Conservation (phyloP, 208 protist genomes). For the Trypanosoma brucei region DNA sequence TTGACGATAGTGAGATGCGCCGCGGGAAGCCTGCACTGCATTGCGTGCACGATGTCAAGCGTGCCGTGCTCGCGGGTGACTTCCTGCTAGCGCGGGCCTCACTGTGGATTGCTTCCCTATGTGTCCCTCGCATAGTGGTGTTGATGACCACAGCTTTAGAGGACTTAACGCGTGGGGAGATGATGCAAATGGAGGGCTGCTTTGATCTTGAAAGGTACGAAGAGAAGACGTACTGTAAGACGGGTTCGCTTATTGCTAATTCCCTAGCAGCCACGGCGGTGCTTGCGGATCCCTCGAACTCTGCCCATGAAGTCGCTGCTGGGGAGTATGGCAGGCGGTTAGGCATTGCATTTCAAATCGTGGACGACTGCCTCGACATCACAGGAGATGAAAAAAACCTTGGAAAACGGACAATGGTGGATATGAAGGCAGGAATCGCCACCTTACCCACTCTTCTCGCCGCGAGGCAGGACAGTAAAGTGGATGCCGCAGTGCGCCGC, state of each 20-base stretch:
- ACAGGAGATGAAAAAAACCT: constrained; percentile 62
- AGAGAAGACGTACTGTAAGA: constrained; percentile 93
- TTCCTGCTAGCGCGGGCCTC: constrained; percentile 92
- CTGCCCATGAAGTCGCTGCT: constrained; percentile 39
- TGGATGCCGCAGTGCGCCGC: constrained; percentile 52
- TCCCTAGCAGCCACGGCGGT: constrained; percentile 86
- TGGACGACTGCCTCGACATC: constrained; percentile 95
- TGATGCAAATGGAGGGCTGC: constrained; percentile 92
- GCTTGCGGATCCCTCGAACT: constrained; percentile 59
- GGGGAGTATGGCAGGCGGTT: constrained; percentile 90
- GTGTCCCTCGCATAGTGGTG: constrained; percentile 85
- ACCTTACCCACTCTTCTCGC: constrained; percentile 79
- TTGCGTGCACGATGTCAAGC: constrained; percentile 76
- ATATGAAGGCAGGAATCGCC: constrained; percentile 78
- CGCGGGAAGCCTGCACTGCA: constrained; percentile 83
- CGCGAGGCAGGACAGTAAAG: constrained; percentile 42
- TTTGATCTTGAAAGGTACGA: constrained; percentile 77
- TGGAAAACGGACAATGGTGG: constrained; percentile 73
- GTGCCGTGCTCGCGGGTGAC: constrained; percentile 91
- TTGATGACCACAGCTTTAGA: constrained; percentile 90
- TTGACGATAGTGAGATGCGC: constrained; percentile 91
- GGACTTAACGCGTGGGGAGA: constrained; percentile 91
- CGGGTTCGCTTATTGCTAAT: constrained; percentile 91
- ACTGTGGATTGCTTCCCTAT: constrained; percentile 78
- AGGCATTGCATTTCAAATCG: constrained; percentile 93